Evolutionary conservation across 345 rosid species (phyloP), one percentile per base, ranked within the genome.

Genomic region (Psidium friedrichsthalianum): DNA sequence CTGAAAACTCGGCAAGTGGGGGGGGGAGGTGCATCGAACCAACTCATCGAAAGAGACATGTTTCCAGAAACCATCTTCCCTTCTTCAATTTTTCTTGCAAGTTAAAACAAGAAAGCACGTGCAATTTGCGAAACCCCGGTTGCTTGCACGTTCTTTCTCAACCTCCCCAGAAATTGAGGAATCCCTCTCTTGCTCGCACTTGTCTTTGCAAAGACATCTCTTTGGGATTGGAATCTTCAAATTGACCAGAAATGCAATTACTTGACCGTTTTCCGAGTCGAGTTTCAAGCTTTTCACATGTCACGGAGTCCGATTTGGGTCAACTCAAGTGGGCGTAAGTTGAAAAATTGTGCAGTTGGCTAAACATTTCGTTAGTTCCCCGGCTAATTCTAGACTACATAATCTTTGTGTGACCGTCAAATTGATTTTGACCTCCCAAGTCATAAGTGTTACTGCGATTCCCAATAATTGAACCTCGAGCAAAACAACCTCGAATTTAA

Each of bases 151-250:
- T 69, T 32, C 13, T 32, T 1, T 32, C 76, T 27, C 3, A 13
- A 13, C 14, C 61, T 0, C 27, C 59, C 27, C 0, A 0, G 24
- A 0, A 0, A 57, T 25, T 14, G 69, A n/a, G 32, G 69, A 29
- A 58, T 58, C 69, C 69, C 27, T 58, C 74, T 29, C 42, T 3
- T 9, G 21, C 21, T 15, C 22, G 18, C 12, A 9, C 24, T 32
- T 69, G 78, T 69, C 78, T 42, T 21, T 69, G 78, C 78, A 29
- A 18, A 18, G 15, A 29, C 22, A 29, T 64, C 22, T 7, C 29
- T 32, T 27, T 14, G 0, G 76, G 21, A 16, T 16, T 20, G 5
- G 76, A 29, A 64, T 3, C 42, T 64, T 29, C 47, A 32, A 32
- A 36, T 69, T 69, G 78, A 32, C 78, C 78, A 0, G 78, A 18